Evolutionary conservation across 192 early-diverging fungal species (phyloP).

Genomic region (Funneliformis mosseae): DNA sequence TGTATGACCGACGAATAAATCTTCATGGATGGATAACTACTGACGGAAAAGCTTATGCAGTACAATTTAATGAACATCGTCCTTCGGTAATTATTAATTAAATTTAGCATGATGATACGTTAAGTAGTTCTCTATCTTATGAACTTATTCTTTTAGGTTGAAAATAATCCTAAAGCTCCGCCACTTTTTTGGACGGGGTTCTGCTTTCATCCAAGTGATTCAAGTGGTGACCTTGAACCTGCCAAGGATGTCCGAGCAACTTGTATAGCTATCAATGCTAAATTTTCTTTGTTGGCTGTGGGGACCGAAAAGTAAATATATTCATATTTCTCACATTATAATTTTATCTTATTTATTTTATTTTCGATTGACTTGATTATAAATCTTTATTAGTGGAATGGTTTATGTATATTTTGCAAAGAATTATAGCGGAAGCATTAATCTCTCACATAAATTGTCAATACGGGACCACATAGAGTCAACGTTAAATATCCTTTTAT

Average conservation of each 20-base stretch:
- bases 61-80: constrained; percentile 45
- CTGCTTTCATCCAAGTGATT: constrained; percentile 54
- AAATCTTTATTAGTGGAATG: constrained; percentile 45
- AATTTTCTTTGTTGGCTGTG: constrained; percentile 70
- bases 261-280: constrained; percentile 67
- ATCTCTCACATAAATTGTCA: constrained; percentile 53
- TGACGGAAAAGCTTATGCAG: constrained; percentile 68
- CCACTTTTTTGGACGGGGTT: constrained; percentile 49
- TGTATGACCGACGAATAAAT: constrained; percentile 43
- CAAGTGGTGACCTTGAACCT: constrained; percentile 40
- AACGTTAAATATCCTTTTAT: constrained; percentile 32
- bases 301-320: constrained; percentile 56
- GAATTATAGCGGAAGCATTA: constrained; percentile 48
- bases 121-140: not conserved
- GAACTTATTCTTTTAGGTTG: not conserved
- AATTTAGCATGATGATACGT: not conserved
- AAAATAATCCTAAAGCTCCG: not conserved
- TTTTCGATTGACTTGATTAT: not conserved
- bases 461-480: constrained; percentile 27
- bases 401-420: constrained; percentile 56
- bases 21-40: constrained; percentile 60
- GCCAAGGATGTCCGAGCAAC: constrained; percentile 49
- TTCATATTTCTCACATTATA: not conserved
- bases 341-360: not conserved
- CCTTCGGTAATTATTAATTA: constrained; percentile 33